Evolutionary conservation across 805 yeast species (phyloP).

Genomic region (Metschnikowia lachancei): DNA sequence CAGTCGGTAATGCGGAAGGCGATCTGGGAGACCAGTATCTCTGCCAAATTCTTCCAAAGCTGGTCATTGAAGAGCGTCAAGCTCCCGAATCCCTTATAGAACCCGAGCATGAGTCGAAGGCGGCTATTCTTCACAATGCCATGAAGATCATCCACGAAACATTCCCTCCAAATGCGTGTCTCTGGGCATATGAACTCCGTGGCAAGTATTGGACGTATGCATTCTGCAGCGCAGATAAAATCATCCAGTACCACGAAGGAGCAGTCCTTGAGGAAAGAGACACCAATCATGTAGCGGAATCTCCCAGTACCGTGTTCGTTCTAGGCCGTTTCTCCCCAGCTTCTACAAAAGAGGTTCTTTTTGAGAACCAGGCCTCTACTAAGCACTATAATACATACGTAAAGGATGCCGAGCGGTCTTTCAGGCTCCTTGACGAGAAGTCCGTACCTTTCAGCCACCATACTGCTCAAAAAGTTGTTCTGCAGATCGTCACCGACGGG

Average conservation of each 20-base stretch:
- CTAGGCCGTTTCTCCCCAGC: constrained; percentile 33
- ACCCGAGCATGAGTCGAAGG: constrained; percentile 6
- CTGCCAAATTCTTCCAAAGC: constrained; percentile 13
- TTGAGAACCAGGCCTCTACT: constrained; percentile 23
- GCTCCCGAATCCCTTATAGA: background rate
- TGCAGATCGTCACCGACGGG: constrained; percentile 46
- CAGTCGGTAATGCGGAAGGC: background rate
- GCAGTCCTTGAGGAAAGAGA: constrained; percentile 20
- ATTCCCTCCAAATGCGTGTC: constrained; percentile 11
- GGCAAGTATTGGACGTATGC: constrained; percentile 56
- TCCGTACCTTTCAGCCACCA: constrained; percentile 20
- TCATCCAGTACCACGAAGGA: constrained; percentile 49
- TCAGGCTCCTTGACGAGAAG: constrained; percentile 20
- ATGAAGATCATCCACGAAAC: constrained; percentile 12
- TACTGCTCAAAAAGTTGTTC: constrained; percentile 27
- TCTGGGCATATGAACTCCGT: constrained; percentile 19
- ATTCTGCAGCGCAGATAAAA: constrained; percentile 47
- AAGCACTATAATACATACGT: constrained; percentile 15
- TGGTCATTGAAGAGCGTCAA: background rate
- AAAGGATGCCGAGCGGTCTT: constrained; percentile 25
- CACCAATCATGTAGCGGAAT: constrained; percentile 26
- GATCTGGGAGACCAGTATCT: constrained; percentile 10
- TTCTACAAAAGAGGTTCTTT: constrained; percentile 9
- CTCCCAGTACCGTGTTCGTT: constrained; percentile 34
- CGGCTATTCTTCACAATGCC: constrained; percentile 13